Percentiles rank a stretch among this genome's conserved stretches.
phyloP scores from a whole-genome alignment of 148 eudicot genomes.

The Nepenthes mirabilis region DNA sequence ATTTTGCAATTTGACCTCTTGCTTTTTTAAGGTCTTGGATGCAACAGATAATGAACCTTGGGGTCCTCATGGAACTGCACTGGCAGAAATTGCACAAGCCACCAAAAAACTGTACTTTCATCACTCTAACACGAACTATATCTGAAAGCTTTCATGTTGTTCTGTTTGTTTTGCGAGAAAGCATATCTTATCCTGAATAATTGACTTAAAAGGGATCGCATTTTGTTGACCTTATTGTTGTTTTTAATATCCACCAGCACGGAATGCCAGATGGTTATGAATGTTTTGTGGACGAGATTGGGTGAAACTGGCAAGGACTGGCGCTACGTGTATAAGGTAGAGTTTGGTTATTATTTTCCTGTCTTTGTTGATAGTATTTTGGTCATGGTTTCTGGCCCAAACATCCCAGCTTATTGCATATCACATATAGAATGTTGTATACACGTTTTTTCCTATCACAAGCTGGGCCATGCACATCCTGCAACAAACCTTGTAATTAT shows the following conservation, averaged over 20 bases:
- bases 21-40: conserved; percentile 60
- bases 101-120: conserved; percentile 71
- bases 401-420: too few species aligned
- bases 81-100: conserved; percentile 84
- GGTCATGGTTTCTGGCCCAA: too few species aligned
- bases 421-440: too few species aligned
- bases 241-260: conserved; percentile 35
- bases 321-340: conserved; percentile 90
- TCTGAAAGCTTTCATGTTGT: background rate
- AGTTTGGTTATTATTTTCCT: background rate
- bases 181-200: background rate
- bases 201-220: background rate
- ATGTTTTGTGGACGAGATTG: conserved; percentile 90
- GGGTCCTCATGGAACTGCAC: conserved; percentile 97
- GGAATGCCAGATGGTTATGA: conserved; percentile 95
- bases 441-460: too few species aligned
- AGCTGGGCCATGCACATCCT: too few species aligned
- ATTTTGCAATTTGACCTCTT: background rate
- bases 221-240: background rate
- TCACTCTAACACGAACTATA: background rate
- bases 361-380: too few species aligned
- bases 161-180: background rate
- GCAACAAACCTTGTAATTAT: too few species aligned
- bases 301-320: conserved; percentile 80
- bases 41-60: conserved; percentile 95